Base-by-base conservation (phyloP, 2,329 filamentous ascomycete genomes). In the Epichloe brachyelytri region DNA sequence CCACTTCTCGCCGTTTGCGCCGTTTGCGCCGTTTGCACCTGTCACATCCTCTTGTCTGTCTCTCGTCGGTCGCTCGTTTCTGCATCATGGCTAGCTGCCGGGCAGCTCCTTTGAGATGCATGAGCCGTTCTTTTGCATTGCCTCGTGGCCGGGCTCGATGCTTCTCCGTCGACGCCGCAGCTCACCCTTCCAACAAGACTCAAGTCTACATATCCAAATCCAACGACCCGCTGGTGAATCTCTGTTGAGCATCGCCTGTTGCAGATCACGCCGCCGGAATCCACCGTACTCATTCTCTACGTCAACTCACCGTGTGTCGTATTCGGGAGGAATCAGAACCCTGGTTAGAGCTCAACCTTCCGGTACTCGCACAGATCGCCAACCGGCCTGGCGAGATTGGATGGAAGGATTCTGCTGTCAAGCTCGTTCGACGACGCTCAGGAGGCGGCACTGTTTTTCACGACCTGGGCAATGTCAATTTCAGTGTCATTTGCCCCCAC, bases 401-500 rank as follows among this genome's bases (percentile, higher is more conserved):
- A 0, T 62, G 58, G 63, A 60, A 53, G 15, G 63, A 53, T 37
- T 59, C 46, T 0, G 53, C 62, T 3, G 67, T 80, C 38, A 59
- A 75, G 52, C 80, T 95, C 12, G 87, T 98, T 5, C 82, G 93
- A 12, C 79, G 93, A 17, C 80, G 91, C 48, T 90, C 85, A 20
- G 93, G 93, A 30, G 93, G 93, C 46, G 93, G 93, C 44, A 82
- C 93, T 2, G 93, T 98, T 48, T 97, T 95, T 64, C 93, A 98
- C 66, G 93, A 97, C 65, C 69, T 75, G 41, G 91, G 91, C 50
- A 98, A 98, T 65, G 78, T 95, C 58, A 98, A 98, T 68, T 98
- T 90, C 75, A 86, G 85, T 63, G 88, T 97, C 50, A 94, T 95
- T 46, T 88, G 83, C 56, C 90, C 90, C 79, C 86, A 0, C 72